These are phyloP conservation scores for Rhizopogon sp. DNA, from an alignment of 768 basidiomycete species.

Conservation along the genomic window DNA sequence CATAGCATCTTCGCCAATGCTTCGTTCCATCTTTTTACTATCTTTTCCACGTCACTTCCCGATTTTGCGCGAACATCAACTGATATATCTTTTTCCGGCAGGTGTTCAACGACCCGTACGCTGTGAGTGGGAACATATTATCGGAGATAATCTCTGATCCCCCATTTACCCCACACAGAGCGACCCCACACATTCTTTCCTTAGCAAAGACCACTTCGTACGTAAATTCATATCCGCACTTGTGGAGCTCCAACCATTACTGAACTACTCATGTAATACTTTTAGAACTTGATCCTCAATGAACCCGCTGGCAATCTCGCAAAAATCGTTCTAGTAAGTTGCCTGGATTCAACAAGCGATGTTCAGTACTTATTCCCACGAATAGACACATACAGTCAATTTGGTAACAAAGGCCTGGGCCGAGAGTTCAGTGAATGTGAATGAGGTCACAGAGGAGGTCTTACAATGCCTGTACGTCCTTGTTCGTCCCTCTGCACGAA, in stretches of 20 bases:
- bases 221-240: conserved; percentile 22
- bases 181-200: conserved; percentile 84
- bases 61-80: background rate
- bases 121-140: conserved; percentile 40
- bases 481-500: background rate
- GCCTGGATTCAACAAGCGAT: background rate
- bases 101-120: conserved; percentile 79
- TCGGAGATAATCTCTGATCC: conserved; percentile 4
- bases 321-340: conserved; percentile 57
- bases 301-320: conserved; percentile 79
- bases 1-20: background rate
- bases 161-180: conserved; percentile 38
- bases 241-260: conserved; percentile 4
- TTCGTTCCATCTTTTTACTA: background rate
- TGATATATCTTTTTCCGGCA: conserved; percentile 4
- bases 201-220: conserved; percentile 88
- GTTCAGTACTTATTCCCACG: background rate
- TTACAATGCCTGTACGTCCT: conserved; percentile 56
- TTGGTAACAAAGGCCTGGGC: conserved; percentile 82
- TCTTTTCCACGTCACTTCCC: background rate
- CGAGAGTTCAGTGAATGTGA: conserved; percentile 54
- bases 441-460: conserved; percentile 54
- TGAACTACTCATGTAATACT: background rate
- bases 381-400: conserved; percentile 57
- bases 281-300: conserved; percentile 72